Conservation (phyloP, 768 basidiomycete genomes). For the Phaeotremella fagi region DNA sequence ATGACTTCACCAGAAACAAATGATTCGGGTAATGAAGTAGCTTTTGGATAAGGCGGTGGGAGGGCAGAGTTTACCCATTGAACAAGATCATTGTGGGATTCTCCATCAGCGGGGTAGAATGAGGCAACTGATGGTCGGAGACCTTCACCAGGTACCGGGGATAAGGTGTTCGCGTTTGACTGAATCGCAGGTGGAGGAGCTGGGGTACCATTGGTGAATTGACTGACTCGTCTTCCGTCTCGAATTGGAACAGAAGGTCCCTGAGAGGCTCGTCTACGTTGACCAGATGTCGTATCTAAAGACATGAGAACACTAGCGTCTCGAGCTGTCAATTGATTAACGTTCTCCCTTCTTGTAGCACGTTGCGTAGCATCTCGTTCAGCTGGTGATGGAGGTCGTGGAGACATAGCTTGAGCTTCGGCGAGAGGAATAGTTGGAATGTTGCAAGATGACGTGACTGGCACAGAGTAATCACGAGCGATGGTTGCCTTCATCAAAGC, state of each 20-base stretch:
- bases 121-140: slow-evolving; percentile 6
- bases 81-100: slow-evolving; percentile 52
- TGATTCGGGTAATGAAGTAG: slow-evolving; percentile 50
- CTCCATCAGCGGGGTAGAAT: slow-evolving; percentile 50
- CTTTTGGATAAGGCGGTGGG: slow-evolving; percentile 56
- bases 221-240: slow-evolving; percentile 11
- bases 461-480: slow-evolving; percentile 82
- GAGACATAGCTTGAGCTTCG: slow-evolving; percentile 94
- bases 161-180: slow-evolving; percentile 2
- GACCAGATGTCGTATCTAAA: slow-evolving; percentile 22
- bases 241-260: slow-evolving; percentile 1
- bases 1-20: slow-evolving; percentile 64
- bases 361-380: slow-evolving; percentile 83
- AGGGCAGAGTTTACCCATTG: slow-evolving; percentile 87
- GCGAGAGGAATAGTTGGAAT: slow-evolving; percentile 92
- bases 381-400: slow-evolving; percentile 86
- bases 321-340: slow-evolving; percentile 60
- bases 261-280: slow-evolving; percentile 16
- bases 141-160: slow-evolving; percentile 6
- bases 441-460: slow-evolving; percentile 92
- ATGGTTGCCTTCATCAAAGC: slow-evolving; percentile 99
- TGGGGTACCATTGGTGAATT: not conserved
- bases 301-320: slow-evolving; percentile 41
- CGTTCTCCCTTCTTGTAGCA: slow-evolving; percentile 77
- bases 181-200: slow-evolving; percentile 10